Evolutionary conservation across 2,329 filamentous ascomycete genomes (phyloP).

Genomic region (Arachnopeziza araneosa): DNA sequence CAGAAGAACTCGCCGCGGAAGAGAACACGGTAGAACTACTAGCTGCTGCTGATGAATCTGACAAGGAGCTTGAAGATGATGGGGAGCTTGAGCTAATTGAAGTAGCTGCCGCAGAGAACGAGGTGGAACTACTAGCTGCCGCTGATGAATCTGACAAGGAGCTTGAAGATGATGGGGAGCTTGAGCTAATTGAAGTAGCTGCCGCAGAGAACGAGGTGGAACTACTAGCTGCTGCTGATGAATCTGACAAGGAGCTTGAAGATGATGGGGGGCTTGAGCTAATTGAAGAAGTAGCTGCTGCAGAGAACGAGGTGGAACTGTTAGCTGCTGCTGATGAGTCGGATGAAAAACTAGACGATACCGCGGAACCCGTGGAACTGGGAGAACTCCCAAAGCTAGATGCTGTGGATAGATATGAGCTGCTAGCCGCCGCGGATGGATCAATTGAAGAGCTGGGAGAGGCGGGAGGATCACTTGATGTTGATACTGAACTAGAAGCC

Average conservation of each 20-base stretch:
- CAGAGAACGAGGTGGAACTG: neutral
- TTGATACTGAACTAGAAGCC: neutral
- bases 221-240: neutral
- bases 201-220: neutral
- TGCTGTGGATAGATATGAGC: neutral
- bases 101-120: neutral
- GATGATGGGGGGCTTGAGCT: neutral
- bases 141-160: neutral
- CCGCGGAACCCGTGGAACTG: neutral
- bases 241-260: neutral
- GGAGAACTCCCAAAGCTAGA: neutral
- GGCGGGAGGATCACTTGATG: neutral
- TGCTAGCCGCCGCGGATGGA: neutral
- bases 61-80: neutral
- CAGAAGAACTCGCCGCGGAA: neutral
- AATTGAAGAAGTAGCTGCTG: neutral
- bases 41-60: neutral
- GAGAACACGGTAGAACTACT: neutral
- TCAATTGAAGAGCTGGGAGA: too few species aligned
- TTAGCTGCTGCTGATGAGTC: neutral
- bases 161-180: neutral
- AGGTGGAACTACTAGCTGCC: neutral
- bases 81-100: neutral
- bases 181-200: neutral
- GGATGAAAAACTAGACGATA: neutral